Evolutionary conservation across 2,329 filamentous ascomycete species (phyloP).

Genomic region (Gliomastix tumulicola): DNA sequence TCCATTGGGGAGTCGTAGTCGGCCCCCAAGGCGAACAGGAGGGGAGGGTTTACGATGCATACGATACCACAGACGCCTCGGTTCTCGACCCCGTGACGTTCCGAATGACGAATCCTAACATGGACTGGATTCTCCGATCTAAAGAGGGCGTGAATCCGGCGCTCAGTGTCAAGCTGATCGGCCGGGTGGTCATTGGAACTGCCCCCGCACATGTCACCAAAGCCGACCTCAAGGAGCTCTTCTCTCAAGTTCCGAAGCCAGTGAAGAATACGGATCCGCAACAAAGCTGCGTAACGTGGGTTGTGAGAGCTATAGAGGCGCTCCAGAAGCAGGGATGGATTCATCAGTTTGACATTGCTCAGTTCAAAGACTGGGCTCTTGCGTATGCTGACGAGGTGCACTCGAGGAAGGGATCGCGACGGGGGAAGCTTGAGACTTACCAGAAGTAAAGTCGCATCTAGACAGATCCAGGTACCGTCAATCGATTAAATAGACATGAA

Average conservation of each 20-base stretch:
- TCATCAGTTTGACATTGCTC: constrained; percentile 12
- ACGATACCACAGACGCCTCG: constrained; percentile 20
- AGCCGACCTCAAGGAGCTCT: constrained; percentile 12
- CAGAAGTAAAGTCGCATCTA: no score
- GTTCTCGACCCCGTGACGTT: constrained; percentile 19
- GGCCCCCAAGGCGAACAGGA: constrained; percentile 10
- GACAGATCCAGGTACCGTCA: no score
- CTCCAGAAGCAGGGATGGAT: constrained; percentile 17
- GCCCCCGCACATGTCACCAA: constrained; percentile 9
- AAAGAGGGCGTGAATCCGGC: constrained; percentile 9
- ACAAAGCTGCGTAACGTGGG: constrained; percentile 25
- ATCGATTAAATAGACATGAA: no score
- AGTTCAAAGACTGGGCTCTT: constrained; percentile 17
- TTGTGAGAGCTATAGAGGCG: constrained; percentile 13
- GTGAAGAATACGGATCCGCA: constrained; percentile 21
- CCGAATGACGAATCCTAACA: constrained; percentile 19
- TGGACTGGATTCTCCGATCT: constrained; percentile 20
- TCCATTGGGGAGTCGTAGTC: constrained; percentile 21
- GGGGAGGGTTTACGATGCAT: constrained; percentile 9
- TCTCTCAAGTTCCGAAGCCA: constrained; percentile 15
- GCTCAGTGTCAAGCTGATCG: constrained; percentile 14
- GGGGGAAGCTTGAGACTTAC: no score
- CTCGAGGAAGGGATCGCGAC: no score
- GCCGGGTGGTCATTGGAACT: constrained; percentile 16
- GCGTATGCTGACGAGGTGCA: constrained; percentile 19